Evolutionary conservation across 2,329 filamentous ascomycete genomes (phyloP).

Genomic region (Westerdykella ornata): DNA sequence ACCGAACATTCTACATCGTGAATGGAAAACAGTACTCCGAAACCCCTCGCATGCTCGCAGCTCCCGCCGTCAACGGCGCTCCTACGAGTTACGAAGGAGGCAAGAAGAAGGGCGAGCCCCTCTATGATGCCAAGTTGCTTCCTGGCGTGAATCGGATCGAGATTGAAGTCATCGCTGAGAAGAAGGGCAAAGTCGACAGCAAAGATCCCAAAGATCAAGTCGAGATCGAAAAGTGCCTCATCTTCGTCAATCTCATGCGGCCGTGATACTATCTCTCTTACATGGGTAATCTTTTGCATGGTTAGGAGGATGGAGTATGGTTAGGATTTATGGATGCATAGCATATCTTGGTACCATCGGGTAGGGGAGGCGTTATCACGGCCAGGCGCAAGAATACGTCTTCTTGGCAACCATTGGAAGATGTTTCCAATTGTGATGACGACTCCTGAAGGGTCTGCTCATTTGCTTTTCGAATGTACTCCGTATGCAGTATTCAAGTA

Average conservation of each 20-base stretch:
- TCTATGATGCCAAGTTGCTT: conserved; percentile 67
- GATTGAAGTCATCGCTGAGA: conserved; percentile 67
- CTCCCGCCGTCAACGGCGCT: conserved; percentile 28
- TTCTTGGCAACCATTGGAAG: too few relatives aligned
- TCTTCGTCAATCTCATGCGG: conserved; percentile 64
- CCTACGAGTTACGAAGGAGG: conserved; percentile 20
- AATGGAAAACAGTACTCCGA: conserved; percentile 59
- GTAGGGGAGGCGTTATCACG: too few relatives aligned
- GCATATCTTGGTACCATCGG: too few relatives aligned
- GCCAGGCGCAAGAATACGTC: too few relatives aligned
- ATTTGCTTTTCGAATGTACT: too few relatives aligned
- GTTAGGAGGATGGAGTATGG: too few relatives aligned
- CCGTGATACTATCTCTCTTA: too few relatives aligned
- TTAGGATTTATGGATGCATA: too few relatives aligned
- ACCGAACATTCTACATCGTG: conserved; percentile 67
- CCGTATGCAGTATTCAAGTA: too few relatives aligned
- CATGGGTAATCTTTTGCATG: too few relatives aligned
- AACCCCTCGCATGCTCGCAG: conserved; percentile 49
- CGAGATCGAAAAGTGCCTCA: conserved; percentile 71
- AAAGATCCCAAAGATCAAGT: conserved; percentile 46
- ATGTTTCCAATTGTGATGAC: too few relatives aligned
- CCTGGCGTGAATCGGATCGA: conserved; percentile 72
- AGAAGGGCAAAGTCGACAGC: conserved; percentile 32
- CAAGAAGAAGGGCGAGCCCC: conserved; percentile 52
- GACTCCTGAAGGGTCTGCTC: too few relatives aligned